phyloP scores from a whole-genome alignment of 495 filamentous ascomycete genomes.

The Neurospora sp. region DNA sequence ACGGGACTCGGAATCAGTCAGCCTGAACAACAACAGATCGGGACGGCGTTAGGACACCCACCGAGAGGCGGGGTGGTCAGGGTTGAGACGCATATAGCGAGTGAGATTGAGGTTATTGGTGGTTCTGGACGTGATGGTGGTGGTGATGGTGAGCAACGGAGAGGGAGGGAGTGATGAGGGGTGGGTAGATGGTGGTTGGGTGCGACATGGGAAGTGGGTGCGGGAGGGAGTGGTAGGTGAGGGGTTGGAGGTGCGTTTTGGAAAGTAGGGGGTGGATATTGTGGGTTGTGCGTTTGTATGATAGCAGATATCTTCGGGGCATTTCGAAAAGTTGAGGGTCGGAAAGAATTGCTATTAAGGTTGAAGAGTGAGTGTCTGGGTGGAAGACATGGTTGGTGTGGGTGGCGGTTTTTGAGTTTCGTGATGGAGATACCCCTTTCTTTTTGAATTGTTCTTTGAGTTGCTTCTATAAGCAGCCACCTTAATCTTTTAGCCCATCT shows the following conservation, averaged over 20 bases:
- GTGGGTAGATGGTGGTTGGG: not conserved
- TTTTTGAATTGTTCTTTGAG: not conserved
- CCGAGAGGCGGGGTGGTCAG: not conserved
- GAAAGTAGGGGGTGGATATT: not conserved
- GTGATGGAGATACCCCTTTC: not conserved
- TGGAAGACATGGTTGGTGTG: not conserved
- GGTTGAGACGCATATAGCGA: slow-evolving; percentile 7
- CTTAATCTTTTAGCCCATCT: not conserved
- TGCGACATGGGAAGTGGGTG: not conserved
- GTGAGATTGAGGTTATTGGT: not conserved
- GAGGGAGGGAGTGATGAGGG: not conserved
- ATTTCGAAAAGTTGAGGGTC: not conserved
- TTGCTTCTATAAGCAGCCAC: not conserved
- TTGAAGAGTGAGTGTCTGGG: not conserved
- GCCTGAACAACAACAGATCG: not conserved
- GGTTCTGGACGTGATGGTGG: not conserved
- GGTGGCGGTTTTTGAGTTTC: not conserved
- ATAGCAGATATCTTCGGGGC: no score
- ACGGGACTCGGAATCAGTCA: not conserved
- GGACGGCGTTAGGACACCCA: not conserved
- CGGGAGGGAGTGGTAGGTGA: not conserved
- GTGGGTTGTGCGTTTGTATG: not conserved
- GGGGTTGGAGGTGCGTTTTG: not conserved
- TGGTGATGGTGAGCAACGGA: not conserved
- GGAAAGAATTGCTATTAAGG: not conserved